Conservation (phyloP, 148 eudicot genomes). For the Euryodendron excelsum region DNA sequence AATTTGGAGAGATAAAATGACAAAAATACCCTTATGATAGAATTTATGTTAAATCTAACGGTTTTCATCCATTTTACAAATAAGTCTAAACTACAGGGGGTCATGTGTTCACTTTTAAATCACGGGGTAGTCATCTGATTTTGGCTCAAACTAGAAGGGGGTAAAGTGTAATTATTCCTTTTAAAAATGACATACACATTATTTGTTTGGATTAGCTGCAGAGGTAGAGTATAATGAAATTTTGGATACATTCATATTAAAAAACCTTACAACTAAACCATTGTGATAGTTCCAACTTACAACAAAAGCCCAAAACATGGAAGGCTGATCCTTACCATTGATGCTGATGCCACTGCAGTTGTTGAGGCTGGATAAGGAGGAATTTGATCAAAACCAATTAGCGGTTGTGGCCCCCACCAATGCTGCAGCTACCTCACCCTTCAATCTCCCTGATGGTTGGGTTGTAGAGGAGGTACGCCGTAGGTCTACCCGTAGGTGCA, state of each 20-base stretch:
- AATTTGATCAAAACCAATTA: conserved; percentile 5
- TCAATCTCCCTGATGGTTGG: conserved; percentile 74
- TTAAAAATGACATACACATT: too few species aligned
- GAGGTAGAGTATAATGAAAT: not conserved
- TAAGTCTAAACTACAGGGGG: too few species aligned
- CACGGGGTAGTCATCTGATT: too few species aligned
- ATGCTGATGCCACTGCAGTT: conserved; percentile 30
- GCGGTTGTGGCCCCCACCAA: conserved; percentile 25
- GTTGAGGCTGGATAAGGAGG: conserved; percentile 30
- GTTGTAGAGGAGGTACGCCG: conserved; percentile 67
- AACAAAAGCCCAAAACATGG: not conserved
- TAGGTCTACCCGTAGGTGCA: conserved; percentile 37
- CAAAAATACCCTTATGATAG: too few species aligned
- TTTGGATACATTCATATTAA: not conserved
- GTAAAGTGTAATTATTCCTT: too few species aligned
- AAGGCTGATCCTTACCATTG: not conserved
- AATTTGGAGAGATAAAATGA: too few species aligned
- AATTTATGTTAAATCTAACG: too few species aligned
- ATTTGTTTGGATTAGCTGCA: not conserved
- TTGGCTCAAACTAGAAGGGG: too few species aligned
- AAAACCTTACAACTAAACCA: not conserved
- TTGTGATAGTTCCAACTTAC: not conserved
- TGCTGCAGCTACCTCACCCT: conserved; percentile 13
- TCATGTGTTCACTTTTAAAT: too few species aligned
- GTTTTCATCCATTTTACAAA: too few species aligned